Conservation (phyloP, 1,139 yeast species). For the Blastobotrys apis region DNA sequence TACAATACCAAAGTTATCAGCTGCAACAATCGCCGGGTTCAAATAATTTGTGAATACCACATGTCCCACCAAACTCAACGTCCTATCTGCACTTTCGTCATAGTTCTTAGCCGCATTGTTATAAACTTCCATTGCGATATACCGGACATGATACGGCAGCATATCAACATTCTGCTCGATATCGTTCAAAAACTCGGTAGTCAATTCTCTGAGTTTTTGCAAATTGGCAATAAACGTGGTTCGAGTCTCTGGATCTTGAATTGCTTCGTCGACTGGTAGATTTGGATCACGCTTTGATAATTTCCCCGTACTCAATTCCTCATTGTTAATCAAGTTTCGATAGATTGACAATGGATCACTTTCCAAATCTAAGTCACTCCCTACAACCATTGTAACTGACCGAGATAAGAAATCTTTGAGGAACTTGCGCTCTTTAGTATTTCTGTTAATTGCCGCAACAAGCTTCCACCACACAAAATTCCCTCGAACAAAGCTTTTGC, state of each 20-base stretch:
- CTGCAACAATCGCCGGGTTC: slow-evolving; percentile 59
- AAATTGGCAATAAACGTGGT: slow-evolving; percentile 66
- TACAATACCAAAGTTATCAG: slow-evolving; percentile 62
- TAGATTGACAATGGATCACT: slow-evolving; percentile 70
- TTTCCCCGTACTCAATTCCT: slow-evolving; percentile 42
- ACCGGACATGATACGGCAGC: slow-evolving; percentile 64
- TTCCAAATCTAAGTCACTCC: slow-evolving; percentile 61
- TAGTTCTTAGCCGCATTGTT: slow-evolving; percentile 41
- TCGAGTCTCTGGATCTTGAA: slow-evolving; percentile 71
- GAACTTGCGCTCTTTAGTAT: slow-evolving; percentile 55
- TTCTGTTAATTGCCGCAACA: slow-evolving; percentile 52
- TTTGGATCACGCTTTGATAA: slow-evolving; percentile 43
- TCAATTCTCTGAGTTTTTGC: slow-evolving; percentile 66
- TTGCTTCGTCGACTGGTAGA: slow-evolving; percentile 63
- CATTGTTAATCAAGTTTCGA: slow-evolving; percentile 44
- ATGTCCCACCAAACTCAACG: slow-evolving; percentile 65
- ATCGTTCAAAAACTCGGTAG: slow-evolving; percentile 54
- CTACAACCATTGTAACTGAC: slow-evolving; percentile 46
- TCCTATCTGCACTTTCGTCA: slow-evolving; percentile 38
- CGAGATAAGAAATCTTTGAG: slow-evolving; percentile 53
- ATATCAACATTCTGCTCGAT: slow-evolving; percentile 42
- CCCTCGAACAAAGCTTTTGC: slow-evolving; percentile 30
- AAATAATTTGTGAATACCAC: slow-evolving; percentile 61
- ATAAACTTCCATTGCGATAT: slow-evolving; percentile 41
- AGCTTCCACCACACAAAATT: slow-evolving; percentile 46